Base-by-base conservation (phyloP, 169 alveolate genomes). In the Amoebophrya sp. region DNA sequence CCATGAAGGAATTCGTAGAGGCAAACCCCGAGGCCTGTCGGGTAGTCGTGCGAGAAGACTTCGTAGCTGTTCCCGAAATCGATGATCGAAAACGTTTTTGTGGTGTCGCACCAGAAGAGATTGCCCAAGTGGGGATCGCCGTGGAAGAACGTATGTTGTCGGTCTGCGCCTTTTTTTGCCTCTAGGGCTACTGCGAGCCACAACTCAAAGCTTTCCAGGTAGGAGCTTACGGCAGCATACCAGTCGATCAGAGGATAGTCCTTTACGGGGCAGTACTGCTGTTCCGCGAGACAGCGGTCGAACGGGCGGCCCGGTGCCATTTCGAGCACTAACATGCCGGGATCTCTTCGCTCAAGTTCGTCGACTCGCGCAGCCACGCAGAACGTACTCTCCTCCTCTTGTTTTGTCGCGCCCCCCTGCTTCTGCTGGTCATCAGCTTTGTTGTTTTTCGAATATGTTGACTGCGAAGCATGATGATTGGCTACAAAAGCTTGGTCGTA, bases 261-360 rank as follows among this genome's bases (percentile, higher is more conserved):
- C 33, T 65, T 65, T 26, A 26, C 83, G 38, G 2, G 83, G 38
- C 18, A 12, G 2, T 6, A 29, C 26, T 65, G 83, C 83, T 65
- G 83, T 18, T 65, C 83, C 36, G 83, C 83, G 36, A 65, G 83
- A 6, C 18, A 18, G 2, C 83, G 83, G 83, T 65, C 83, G 83
- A 65, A 65, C 2, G 83, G 83, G 12, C 83, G 83, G 83, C 83
- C 83, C 2, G 83, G 83, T 6, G 83, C 83, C 83, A 65, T 65
- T 36, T 65, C 83, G 83, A 65, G 83, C 10, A 65, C n/a, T 29
- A 65, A 36, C 2, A 65, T n/a, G n/a, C n/a, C n/a, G n/a, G n/a
- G n/a, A n/a, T n/a, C n/a, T n/a, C n/a, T n/a, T n/a, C n/a, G n/a
- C n/a, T n/a, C n/a, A n/a, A n/a, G n/a, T n/a, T n/a, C n/a, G n/a